Evolutionary conservation across 1,139 yeast species (phyloP).

Genomic region (Kodamaea sp.): DNA sequence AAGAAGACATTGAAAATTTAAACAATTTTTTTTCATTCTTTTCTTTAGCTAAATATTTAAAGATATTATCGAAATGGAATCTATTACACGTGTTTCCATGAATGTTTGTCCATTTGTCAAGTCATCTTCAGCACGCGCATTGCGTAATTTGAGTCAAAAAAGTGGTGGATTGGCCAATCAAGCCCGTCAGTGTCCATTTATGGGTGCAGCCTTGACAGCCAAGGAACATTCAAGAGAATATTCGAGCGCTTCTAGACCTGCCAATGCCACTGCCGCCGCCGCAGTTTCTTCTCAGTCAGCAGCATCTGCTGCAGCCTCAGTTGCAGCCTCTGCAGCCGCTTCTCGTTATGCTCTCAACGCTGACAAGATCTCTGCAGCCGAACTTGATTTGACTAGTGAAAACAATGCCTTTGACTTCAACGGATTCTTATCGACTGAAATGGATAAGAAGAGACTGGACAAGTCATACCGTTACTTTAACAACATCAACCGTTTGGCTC

Average conservation of each 20-base stretch:
- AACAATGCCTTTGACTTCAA: constrained; percentile 61
- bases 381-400: constrained; percentile 31
- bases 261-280: constrained; percentile 44
- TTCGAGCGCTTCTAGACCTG: constrained; percentile 56
- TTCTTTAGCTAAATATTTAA: background rate
- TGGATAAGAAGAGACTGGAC: constrained; percentile 74
- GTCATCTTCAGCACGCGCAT: constrained; percentile 59
- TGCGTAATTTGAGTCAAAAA: constrained; percentile 47
- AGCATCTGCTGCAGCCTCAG: constrained; percentile 17
- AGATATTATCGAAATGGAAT: constrained; percentile 53
- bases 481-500: constrained; percentile 92
- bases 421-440: constrained; percentile 58
- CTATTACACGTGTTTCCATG: constrained; percentile 73
- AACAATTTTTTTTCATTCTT: background rate
- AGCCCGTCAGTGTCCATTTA: constrained; percentile 82
- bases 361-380: constrained; percentile 26
- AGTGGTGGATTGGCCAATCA: constrained; percentile 50
- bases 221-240: constrained; percentile 40
- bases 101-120: constrained; percentile 83
- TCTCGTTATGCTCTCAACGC: constrained; percentile 34
- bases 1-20: background rate
- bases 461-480: constrained; percentile 94
- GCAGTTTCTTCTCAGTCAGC: constrained; percentile 3
- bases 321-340: constrained; percentile 21
- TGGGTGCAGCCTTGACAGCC: constrained; percentile 67